Evolutionary conservation across 2,329 filamentous ascomycete genomes (phyloP).

Genomic region (Penicillium sp.): DNA sequence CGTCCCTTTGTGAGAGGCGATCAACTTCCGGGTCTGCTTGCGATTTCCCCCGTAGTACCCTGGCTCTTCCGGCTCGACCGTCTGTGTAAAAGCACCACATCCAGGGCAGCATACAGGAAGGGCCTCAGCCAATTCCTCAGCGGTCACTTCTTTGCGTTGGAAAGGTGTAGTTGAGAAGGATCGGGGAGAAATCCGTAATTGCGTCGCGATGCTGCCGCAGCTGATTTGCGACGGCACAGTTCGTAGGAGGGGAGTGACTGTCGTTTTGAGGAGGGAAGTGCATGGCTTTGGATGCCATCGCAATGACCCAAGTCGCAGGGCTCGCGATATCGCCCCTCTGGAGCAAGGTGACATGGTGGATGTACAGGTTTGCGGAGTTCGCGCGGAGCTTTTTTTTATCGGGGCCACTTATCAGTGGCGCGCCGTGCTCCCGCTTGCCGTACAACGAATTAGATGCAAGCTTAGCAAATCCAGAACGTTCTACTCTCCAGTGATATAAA

Average conservation of each 20-base stretch:
- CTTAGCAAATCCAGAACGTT: neutral
- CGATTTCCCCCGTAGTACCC: slow-evolving; percentile 58
- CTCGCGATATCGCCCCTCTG: slow-evolving; percentile 24
- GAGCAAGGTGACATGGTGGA: slow-evolving; percentile 31
- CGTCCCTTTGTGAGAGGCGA: slow-evolving; percentile 22
- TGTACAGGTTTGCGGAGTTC: slow-evolving; percentile 13
- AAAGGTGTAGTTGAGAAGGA: slow-evolving; percentile 19
- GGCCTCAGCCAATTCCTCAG: slow-evolving; percentile 15
- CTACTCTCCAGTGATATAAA: neutral
- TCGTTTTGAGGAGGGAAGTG: neutral
- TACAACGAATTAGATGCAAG: neutral
- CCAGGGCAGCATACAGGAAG: slow-evolving; percentile 61
- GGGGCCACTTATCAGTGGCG: neutral
- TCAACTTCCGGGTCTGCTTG: slow-evolving; percentile 46
- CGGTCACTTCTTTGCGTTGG: slow-evolving; percentile 4
- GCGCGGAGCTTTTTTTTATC: slow-evolving; percentile 20
- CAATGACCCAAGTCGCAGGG: slow-evolving; percentile 8
- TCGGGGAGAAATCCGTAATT: slow-evolving; percentile 12
- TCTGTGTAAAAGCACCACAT: slow-evolving; percentile 63
- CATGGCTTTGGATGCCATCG: neutral
- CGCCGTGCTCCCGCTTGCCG: neutral
- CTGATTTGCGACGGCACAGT: neutral
- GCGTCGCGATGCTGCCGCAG: neutral
- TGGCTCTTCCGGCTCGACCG: slow-evolving; percentile 53
- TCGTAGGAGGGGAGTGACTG: neutral